Percentiles rank a stretch among this genome's conserved stretches.
Conservation (phyloP, 2,329 filamentous ascomycete species). For the Talaromyces sp. region DNA sequence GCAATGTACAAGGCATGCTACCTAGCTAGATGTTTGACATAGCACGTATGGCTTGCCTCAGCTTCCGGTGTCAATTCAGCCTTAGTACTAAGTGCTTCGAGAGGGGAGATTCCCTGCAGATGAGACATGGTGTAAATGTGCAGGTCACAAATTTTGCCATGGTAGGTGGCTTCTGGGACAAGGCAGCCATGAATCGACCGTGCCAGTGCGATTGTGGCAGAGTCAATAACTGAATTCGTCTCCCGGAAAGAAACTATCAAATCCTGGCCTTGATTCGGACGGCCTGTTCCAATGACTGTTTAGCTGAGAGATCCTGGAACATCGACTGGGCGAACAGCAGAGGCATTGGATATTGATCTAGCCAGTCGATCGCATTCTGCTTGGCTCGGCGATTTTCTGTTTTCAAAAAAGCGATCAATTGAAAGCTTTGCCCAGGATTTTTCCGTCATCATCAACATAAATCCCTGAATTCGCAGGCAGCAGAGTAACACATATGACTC, state of each 20-base stretch:
- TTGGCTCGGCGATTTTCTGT: background rate
- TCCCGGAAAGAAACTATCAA: background rate
- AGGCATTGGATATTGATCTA: background rate
- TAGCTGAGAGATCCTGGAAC: background rate
- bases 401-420: background rate
- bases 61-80: background rate
- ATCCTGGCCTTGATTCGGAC: background rate
- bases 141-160: background rate
- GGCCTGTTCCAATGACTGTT: background rate
- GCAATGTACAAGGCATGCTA: background rate
- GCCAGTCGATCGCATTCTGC: background rate
- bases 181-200: constrained; percentile 1
- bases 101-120: background rate
- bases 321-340: background rate
- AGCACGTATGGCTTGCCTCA: background rate
- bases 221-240: background rate
- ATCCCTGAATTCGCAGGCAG: background rate
- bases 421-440: background rate
- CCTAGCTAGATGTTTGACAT: constrained; percentile 1
- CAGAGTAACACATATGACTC: too few species aligned
- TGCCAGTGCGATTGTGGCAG: background rate
- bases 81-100: constrained; percentile 1
- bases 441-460: background rate
- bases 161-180: background rate
- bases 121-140: background rate